Conservation (phyloP, 164 flowering plant species). For the Dillenia turbinata region DNA sequence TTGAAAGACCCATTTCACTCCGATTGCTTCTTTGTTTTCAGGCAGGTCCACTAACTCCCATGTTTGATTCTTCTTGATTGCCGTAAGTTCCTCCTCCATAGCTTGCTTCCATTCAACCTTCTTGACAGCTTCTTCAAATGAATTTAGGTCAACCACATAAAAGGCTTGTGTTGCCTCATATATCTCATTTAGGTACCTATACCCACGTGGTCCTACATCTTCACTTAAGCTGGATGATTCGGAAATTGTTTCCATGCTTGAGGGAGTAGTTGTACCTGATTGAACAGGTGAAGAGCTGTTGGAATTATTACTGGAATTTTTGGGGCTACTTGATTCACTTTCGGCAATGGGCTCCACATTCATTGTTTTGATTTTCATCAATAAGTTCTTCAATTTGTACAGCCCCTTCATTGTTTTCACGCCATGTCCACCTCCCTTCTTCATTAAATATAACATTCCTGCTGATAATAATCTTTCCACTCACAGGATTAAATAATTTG, state of each 20-base stretch:
- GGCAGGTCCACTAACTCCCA: constrained; percentile 1
- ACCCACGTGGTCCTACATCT: constrained; percentile 7
- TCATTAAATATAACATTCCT: too few species aligned
- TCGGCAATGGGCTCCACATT: neutral
- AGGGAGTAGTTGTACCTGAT: too few species aligned
- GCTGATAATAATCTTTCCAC: neutral
- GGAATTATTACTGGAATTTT: too few species aligned
- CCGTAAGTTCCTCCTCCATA: constrained; percentile 6
- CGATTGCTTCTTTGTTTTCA: neutral
- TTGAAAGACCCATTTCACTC: neutral
- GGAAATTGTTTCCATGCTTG: too few species aligned
- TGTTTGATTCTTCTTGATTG: constrained; percentile 6
- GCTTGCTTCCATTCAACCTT: constrained; percentile 1
- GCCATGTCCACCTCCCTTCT: neutral
- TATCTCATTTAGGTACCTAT: too few species aligned
- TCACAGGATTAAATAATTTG: neutral
- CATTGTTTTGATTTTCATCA: neutral
- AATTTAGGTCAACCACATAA: constrained; percentile 1
- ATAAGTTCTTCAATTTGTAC: neutral
- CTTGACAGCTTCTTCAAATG: constrained; percentile 8
- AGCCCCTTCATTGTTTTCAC: neutral
- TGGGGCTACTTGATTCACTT: neutral
- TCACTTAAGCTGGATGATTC: neutral
- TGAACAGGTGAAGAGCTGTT: too few species aligned
- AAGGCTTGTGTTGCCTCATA: neutral